Evolutionary conservation across 805 yeast genomes (phyloP), one percentile per base, ranked within the genome.

Genomic region (Isabelozyma heimii): DNA sequence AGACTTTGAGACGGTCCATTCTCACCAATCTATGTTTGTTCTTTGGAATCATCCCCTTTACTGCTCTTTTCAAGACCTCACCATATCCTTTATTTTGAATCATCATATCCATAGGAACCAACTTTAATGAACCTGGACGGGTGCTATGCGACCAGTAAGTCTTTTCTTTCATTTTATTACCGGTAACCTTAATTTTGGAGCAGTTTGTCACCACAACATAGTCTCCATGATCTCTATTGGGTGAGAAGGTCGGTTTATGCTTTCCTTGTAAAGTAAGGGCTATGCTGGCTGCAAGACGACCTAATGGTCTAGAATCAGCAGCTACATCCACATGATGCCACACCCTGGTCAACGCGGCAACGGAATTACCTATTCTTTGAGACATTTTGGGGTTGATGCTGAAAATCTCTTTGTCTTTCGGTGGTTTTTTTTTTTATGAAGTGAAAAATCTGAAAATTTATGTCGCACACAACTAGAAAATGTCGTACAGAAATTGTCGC

Each of bases 311-410:
- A 37, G 76, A 70, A 47, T 94, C 99, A 44, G 82, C 77, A 12
- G 96, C 89, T 35, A 90, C 80, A 65, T 95, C 98, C 35, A 94
- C 88, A 64, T 91, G 97, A 65, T 92, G 98, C 99, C 99, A 94
- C 40, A 85, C 77, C 56, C 96, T 80, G 40, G 96, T 85, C 56
- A 88, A 83, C 3, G 95, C 89, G 16, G 85, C 75, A 4, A 85
- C 89, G 4, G 90, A 81, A 70, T 53, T 59, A 46, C 72, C 72
- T 40, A 66, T 59, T 51, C 70, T 65, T 49, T 66, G 70, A 28
- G 72, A 67, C 70, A 66, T 66, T 37, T 26, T 47, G 16, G n/a
- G n/a, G 35, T 30, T 8, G 35, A 10, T 4, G 35, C n/a, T 30
- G n/a, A 10, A 10, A 6, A 13, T 30, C 10, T 9, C 10, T 9